Base-by-base conservation (phyloP, 2,329 filamentous ascomycete species). In the Phoma sp. region DNA sequence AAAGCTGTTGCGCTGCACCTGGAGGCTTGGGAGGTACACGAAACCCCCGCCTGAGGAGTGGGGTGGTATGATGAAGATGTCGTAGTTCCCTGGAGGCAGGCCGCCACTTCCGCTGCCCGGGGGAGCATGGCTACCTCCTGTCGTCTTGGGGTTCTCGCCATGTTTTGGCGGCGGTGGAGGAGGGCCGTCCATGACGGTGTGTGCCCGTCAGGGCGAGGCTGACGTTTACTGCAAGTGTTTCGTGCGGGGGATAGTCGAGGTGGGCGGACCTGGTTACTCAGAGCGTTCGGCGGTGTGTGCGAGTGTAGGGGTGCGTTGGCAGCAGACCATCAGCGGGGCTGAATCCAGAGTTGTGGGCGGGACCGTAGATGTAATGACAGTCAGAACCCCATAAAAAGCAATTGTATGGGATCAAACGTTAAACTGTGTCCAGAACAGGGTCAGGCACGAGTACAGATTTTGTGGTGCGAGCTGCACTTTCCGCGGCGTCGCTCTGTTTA, bases 21-120 rank as follows among this genome's bases (percentile, higher is more conserved):
- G 85, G 57, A 98, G 76, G 0, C 93, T 96, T 0, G 93, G 93
- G n/a, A 98, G 84, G 74, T 98, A 97, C 23, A 98, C 81, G 76
- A 97, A 97, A 28, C 93, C 93, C 0, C 87, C 86, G 47, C 93
- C 93, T 6, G 93, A 84, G 10, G 92, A 93, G 75, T 96, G 92
- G 39, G 93, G 91, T 7, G 93, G 93, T 68, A 98, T 93, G 73
- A 97, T 89, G 79, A 97, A 97, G 72, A 98, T 96, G 79, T 98
- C 93, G 77, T 96, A 98, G 73, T 95, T 96, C 49, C 93, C 93
- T 1, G 90, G 83, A 2, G 93, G 93, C 40, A 97, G 80, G 51
- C 90, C 89, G 20, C 81, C 89, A 21, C 81, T 80, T 42, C 57
- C 57, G 11, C 59, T 56, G 5, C 47, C 47, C 4, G 38, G 38